Evolutionary conservation across 2,329 filamentous ascomycete genomes (phyloP), one percentile per base, ranked within the genome.

Genomic region (Aspergillus sp.): DNA sequence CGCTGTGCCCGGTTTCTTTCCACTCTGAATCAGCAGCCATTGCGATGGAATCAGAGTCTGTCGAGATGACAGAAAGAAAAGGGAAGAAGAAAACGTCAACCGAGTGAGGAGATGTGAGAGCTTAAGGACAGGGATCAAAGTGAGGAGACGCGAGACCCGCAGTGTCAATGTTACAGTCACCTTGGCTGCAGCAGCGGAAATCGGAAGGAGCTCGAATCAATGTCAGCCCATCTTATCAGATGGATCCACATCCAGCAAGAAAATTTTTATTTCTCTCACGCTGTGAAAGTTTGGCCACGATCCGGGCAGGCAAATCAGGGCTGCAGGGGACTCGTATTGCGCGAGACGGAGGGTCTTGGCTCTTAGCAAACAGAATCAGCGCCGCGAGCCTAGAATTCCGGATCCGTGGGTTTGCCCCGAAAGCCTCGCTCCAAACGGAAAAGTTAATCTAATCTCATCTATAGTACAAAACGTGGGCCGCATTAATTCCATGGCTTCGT

Each of bases 201-300:
- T 23, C n/a, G 30, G 43, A 45, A 38, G 22, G n/a, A 48, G n/a
- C 9, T 34, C 57, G 19, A 54, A 15, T 41, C 34, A 41, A 5
- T 1, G 25, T 45, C 46, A 25, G 46, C n/a, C 45, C 53, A 61
- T 61, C 59, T 61, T 57, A 53, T 61, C 53, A 46, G 59, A 61
- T 61, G 59, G 34, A 22, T 31, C 9, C 17, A 11, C 11, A 7
- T 38, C 19, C 47, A 28, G 34, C 7, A 22, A 13, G 31, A 46
- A 46, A 46, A 25, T 28, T 41, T 41, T 41, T 41, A 41, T 15
- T 41, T 5, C 9, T 13, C 34, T 41, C 34, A 41, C 11, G 25
- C 34, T 41, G 34, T 5, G 3, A 41, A 13, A 41, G 34, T 41
- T 41, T 17, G 34, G 31, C 2, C 34, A 5, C 34, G 8, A 5